Base-by-base conservation (phyloP, 768 basidiomycete species). In the Hygrocybe punicea region DNA sequence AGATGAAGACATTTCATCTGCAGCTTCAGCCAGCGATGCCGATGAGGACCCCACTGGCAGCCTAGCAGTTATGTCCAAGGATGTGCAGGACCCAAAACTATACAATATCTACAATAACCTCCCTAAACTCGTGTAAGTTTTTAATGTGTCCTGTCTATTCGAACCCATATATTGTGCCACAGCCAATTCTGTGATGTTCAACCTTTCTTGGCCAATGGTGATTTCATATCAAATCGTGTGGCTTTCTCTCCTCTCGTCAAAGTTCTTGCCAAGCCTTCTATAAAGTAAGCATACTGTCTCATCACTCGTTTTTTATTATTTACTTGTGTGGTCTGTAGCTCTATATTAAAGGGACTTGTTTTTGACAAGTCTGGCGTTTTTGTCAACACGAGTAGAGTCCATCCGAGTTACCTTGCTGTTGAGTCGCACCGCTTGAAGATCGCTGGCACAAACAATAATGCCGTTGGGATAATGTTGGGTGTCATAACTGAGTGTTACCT, bases 401-500 rank as follows among this genome's bases (percentile, higher is more conserved):
- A 53, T 33, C 57, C 57, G 1, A 25, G 16, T 10, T 29, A n/a
- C 8, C 51, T 58, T 3, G 24, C 11, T 7, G 24, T 33, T n/a
- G 51, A 57, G 3, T 17, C 35, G 3, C n/a, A 14, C 7, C 36
- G 49, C 9, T 10, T 57, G 34, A 49, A 51, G 36, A 4, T 57
- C 2, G 51, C 57, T 4, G 42, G 24, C 13, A 45, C 50, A 13
- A 53, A 44, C 9, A 21, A 24, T 4, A 25, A 52, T 33, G 57
- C 51, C 2, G 29, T 53, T 3, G 51, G 51, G 10, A 44, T 58
- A 2, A 58, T 58, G 57, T 19, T 58, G 3, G 57, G 57, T n/a
- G 23, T 53, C 37, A 50, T 58, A n/a, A 58, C 57, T 2, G 57
- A 58, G 2, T 40, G 50, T 23, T 23, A 10, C n/a, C 29, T 58